phyloP scores from a whole-genome alignment of 1,284 basidiomycete species.

The Irpex sp. region DNA sequence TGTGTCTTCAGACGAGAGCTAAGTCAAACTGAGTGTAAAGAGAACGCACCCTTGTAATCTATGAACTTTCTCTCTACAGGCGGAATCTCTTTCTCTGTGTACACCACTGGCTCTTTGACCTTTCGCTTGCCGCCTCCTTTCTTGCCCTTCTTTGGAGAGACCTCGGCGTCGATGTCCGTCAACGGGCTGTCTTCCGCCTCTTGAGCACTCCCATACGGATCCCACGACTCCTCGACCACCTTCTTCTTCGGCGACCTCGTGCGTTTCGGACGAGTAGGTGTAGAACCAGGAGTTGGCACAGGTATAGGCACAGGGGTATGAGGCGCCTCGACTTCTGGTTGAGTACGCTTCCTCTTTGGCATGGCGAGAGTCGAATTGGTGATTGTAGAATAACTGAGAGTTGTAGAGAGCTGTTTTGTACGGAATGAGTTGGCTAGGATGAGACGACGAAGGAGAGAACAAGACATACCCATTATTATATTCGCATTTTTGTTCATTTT shows the following conservation, averaged over 20 bases:
- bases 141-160: conserved; percentile 22
- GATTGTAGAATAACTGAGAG: no score
- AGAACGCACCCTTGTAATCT: conserved; percentile 54
- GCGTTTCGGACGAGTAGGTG: conserved; percentile 1
- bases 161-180: conserved; percentile 19
- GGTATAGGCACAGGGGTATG: neutral
- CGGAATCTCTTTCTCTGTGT: conserved; percentile 53
- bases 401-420: no score
- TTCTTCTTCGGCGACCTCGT: neutral
- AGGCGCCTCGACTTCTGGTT: neutral
- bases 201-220: neutral
- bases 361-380: neutral
- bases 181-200: conserved; percentile 25
- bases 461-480: no score
- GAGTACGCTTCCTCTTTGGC: neutral
- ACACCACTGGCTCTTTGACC: conserved; percentile 55
- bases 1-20: conserved; percentile 14
- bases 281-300: neutral
- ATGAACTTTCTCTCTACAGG: conserved; percentile 60
- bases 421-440: no score
- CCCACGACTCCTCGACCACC: neutral
- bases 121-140: conserved; percentile 37
- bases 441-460: no score
- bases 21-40: conserved; percentile 6
- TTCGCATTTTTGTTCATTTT: no score